phyloP scores from a whole-genome alignment of 495 filamentous ascomycete genomes.

The Lepidopterella palustris region DNA sequence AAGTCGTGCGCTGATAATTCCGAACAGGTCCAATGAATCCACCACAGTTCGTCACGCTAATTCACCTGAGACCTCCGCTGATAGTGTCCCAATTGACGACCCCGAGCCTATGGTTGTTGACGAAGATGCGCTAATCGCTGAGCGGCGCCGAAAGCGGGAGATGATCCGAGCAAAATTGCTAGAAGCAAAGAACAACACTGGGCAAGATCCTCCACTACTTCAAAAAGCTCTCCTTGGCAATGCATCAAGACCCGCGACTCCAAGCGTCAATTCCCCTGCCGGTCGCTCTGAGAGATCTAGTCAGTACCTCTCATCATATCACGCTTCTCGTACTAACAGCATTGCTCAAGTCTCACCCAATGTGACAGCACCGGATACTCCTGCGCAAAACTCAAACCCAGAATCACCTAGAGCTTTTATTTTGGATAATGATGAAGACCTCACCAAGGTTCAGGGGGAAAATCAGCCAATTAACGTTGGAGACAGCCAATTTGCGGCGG shows the following conservation, averaged over 20 bases:
- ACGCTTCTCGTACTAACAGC: not conserved
- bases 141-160: conserved; percentile 79
- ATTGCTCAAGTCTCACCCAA: conserved; percentile 18
- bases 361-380: conserved; percentile 41
- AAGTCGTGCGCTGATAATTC: not conserved
- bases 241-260: conserved; percentile 50
- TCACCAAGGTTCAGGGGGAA: conserved; percentile 46
- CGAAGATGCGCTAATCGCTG: conserved; percentile 74
- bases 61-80: not conserved
- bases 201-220: conserved; percentile 58
- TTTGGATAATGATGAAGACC: conserved; percentile 55
- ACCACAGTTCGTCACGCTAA: not conserved
- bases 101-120: conserved; percentile 43
- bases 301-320: not conserved
- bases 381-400: conserved; percentile 43
- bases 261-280: conserved; percentile 40
- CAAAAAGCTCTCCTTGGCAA: conserved; percentile 67
- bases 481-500: conserved; percentile 83
- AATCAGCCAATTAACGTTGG: conserved; percentile 46
- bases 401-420: conserved; percentile 51
- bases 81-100: not conserved
- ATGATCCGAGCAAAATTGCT: no score
- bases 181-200: conserved; percentile 68
- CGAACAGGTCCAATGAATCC: not conserved
- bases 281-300: conserved; percentile 16